Evolutionary conservation across 2,329 filamentous ascomycete species (phyloP), one percentile per base, ranked within the genome.

Genomic region (Penicillium sp.): DNA sequence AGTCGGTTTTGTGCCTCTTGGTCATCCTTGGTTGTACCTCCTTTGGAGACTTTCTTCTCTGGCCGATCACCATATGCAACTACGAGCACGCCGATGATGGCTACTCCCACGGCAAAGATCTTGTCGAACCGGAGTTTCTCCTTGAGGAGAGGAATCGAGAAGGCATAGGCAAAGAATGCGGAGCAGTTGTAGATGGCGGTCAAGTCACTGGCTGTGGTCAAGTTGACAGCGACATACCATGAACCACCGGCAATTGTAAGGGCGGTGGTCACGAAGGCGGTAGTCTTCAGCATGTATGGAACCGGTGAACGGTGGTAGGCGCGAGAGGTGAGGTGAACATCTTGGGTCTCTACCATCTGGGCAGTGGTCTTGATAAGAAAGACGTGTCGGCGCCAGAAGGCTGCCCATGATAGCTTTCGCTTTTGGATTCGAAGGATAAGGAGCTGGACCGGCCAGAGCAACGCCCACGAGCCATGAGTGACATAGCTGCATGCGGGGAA

Each of bases 131-230:
- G 83, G 10, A 96, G 72, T 56, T 86, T 88, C 68, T 98, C 93
- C 47, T 87, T 83, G 2, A 98, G 76, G 14, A 98, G 71, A 1
- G 90, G 89, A 36, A 98, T 89, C 37, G 87, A 94, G 66, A 98
- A 98, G 10, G 88, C 91, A 65, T 98, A 98, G 40, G 93, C 93
- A 68, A 98, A 98, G 71, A 98, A 98, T 48, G 93, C 91, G 43
- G 88, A 95, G 76, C 93, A 98, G 72, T 98, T 98, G 78, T 98
- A 98, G 60, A 98, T 98, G 44, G 93, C 93, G 0, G 93, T 98
- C 59, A 98, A 72, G 68, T 98, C 93, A 56, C 86, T 89, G 2
- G 93, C 86, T 3, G 87, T 95, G 1, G 93, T 98, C 75, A 95
- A 73, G 69, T 89, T 87, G 48, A 98, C 91, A 13, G 93, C 91